Base-by-base conservation (phyloP, 768 basidiomycete genomes). In the Cystobasidium tubakii region DNA sequence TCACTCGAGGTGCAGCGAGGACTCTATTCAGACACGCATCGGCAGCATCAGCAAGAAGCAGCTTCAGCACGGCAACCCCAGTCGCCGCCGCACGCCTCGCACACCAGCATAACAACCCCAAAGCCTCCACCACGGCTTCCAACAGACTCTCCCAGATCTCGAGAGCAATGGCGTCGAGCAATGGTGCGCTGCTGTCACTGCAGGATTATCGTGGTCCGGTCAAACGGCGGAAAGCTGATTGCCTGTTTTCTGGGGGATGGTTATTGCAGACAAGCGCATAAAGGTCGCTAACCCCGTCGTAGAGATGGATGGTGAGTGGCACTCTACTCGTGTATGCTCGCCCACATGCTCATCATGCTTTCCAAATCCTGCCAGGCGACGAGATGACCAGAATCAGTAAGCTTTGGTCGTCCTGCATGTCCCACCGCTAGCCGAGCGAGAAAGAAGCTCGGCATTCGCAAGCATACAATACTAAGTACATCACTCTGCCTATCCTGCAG, bases 321-420 rank as follows among this genome's bases (percentile, higher is more conserved):
- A 69, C 33, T 19, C 27, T 73, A 21, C 6, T 57, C 3, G n/a
- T 33, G 55, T 10, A 36, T 29, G 27, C 43, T 23, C 4, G 81
- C 93, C 93, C n/a, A 15, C 39, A n/a, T n/a, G n/a, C n/a, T n/a
- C n/a, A n/a, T n/a, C n/a, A n/a, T n/a, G n/a, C n/a, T n/a, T n/a
- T n/a, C n/a, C n/a, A n/a, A n/a, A n/a, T n/a, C 39, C n/a, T 42
- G 4, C 60, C 64, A 53, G 73, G 57, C 60, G 94, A 96, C 82
- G 95, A 99, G 83, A 98, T 98, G 95, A 99, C 95, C 39, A 85
- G 95, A 77, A 96, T 99, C 79, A 99, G 98, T 81, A 97, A 91
- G 92, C 93, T 92, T 87, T 92, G 62, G 27, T 13, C 46, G n/a
- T n/a, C n/a, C n/a, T n/a, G n/a, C 44, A 12, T 42, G 6, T 27